Evolutionary conservation across 441 rosid species (phyloP).

Genomic region (Hypseocharis bilobata): DNA sequence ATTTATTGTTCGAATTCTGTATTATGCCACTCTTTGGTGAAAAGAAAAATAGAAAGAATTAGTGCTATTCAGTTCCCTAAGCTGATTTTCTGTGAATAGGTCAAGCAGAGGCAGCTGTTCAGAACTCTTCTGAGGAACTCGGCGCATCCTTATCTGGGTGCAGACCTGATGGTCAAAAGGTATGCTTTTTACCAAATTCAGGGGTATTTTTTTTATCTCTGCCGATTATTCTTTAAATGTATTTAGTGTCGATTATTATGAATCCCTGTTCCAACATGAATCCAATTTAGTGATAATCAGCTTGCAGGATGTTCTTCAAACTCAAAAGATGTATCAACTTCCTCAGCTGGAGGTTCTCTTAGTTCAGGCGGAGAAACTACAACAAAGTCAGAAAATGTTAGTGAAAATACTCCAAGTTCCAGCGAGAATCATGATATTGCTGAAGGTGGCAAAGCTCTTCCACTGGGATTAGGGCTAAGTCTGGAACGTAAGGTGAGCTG

Average conservation of each 20-base stretch:
- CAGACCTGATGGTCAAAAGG: conserved; percentile 35
- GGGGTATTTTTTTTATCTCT: neutral
- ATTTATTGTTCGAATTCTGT: conserved; percentile 2
- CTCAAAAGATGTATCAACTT: conserved; percentile 29
- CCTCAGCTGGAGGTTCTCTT: neutral
- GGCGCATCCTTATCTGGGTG: conserved; percentile 19
- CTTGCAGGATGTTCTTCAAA: conserved; percentile 20
- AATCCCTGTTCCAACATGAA: conserved; percentile 25
- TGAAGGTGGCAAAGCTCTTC: conserved; percentile 38
- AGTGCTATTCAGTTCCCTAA: conserved; percentile 5
- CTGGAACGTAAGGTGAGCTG: conserved; percentile 68
- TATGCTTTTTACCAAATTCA: conserved; percentile 23
- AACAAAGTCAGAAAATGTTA: conserved; percentile 29
- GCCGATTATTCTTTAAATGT: conserved; percentile 10
- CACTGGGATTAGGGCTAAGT: conserved; percentile 77
- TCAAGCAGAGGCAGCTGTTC: conserved; percentile 18
- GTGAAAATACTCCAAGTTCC: conserved; percentile 31
- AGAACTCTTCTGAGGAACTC: conserved; percentile 29
- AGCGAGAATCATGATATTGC: conserved; percentile 30
- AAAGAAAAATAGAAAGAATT: neutral
- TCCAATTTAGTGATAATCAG: conserved; percentile 20
- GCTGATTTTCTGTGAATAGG: conserved; percentile 26
- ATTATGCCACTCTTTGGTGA: neutral
- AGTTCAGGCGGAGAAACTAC: conserved; percentile 22
- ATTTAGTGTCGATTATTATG: conserved; percentile 5